Evolutionary conservation across 768 basidiomycete genomes (phyloP), one percentile per base, ranked within the genome.

Genomic region (Termitomyces sp.): DNA sequence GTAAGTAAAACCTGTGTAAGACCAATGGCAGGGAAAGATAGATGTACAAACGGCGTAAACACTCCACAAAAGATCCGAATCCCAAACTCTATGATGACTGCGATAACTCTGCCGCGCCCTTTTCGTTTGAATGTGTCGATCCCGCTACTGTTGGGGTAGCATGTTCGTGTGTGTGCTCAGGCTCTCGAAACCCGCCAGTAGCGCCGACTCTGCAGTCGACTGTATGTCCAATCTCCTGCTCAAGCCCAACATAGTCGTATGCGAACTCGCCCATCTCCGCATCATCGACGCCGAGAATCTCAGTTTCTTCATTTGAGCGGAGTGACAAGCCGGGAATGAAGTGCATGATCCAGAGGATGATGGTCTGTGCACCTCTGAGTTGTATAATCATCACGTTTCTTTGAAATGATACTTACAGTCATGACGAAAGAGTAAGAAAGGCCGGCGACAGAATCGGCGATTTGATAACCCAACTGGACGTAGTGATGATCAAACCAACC

Each of bases 301-400:
- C 89, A 13, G 75, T 78, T 62, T 87, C 84, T 62, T 87, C 85
- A 13, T 72, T 69, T 33, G 79, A 78, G 56, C 92, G 88, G 63
- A 98, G 80, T 43, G 86, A 78, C 56, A 92, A 79, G 55, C 87
- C 89, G 7, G 93, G 93, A 66, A 93, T 86, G 72, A 74, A 86
- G 74, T 95, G 91, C 90, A 96, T 93, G 63, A 85, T 73, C 90
- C 91, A 91, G 38, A 91, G 81, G 69, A 93, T 91, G 72, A 89
- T 77, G 7, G 88, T 91, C 86, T 88, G 65, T 23, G 41, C 13
- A 28, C 16, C 28, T 28, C 40, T 49, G 9, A 50, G 46, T 18
- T 26, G 51, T 3, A 35, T 14, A 9, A 38, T 13, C 35, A 44
- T 20, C 2, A n/a, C 14, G 26, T 52, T 10, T 2, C 36, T 44